Percentiles rank a stretch among this genome's conserved stretches.
Conservation (phyloP, 306 rosid genomes). For the Vicia sativa region DNA sequence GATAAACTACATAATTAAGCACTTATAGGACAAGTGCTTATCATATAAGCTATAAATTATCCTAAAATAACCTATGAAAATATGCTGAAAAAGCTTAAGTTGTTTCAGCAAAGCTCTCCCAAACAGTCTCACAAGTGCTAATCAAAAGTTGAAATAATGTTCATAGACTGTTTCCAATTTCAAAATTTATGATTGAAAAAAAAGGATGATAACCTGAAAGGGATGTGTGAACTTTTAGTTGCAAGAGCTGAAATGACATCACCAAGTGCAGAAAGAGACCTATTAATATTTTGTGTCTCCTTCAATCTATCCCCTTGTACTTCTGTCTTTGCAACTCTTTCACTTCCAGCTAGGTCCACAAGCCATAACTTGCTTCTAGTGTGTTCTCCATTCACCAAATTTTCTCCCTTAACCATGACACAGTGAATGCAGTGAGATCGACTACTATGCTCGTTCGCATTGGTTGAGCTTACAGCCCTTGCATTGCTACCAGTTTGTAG, state of each 20-base stretch:
- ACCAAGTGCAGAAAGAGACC: constrained; percentile 97
- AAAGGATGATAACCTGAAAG: constrained; percentile 73
- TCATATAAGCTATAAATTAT: background rate
- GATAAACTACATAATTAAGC: background rate
- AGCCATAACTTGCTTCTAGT: constrained; percentile 94
- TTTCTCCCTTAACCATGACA: constrained; percentile 98
- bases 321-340: constrained; percentile 91
- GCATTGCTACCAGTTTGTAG: constrained; percentile 95
- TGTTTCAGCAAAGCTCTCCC: background rate
- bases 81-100: background rate
- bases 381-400: constrained; percentile 85
- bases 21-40: background rate
- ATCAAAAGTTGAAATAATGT: background rate
- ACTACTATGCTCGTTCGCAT: constrained; percentile 93
- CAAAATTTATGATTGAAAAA: constrained; percentile 15
- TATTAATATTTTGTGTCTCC: constrained; percentile 94
- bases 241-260: constrained; percentile 98
- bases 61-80: background rate
- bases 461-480: constrained; percentile 90
- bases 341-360: constrained; percentile 98
- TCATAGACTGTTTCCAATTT: background rate
- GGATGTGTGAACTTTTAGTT: constrained; percentile 81
- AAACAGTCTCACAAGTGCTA: background rate
- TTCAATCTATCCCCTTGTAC: constrained; percentile 94
- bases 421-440: constrained; percentile 97